These are phyloP conservation scores for Amniculicola lignicola DNA, from an alignment of 495 filamentous ascomycete species.

Conservation along the genomic window DNA sequence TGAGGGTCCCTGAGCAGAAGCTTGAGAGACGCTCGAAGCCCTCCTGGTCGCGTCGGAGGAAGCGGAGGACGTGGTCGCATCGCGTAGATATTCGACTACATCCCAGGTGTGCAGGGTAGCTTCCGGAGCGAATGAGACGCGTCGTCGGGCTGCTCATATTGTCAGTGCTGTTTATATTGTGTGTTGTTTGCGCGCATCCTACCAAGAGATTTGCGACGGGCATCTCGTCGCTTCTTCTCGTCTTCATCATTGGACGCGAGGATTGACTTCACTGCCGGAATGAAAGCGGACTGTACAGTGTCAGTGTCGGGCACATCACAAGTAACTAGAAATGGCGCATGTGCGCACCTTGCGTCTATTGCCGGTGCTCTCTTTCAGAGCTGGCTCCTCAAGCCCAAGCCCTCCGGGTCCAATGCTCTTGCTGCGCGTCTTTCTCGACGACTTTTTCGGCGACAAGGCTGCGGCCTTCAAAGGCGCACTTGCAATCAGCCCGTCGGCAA, in stretches of 20 bases:
- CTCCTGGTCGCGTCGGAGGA: constrained; percentile 67
- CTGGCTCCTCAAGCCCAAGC: constrained; percentile 52
- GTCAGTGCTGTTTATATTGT: not conserved
- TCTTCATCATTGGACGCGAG: constrained; percentile 66
- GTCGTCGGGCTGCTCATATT: constrained; percentile 55
- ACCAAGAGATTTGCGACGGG: constrained; percentile 83
- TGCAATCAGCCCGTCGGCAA: constrained; percentile 30
- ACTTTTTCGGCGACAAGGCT: constrained; percentile 34
- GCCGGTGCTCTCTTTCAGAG: constrained; percentile 68
- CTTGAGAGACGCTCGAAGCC: constrained; percentile 56
- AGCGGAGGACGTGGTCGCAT: constrained; percentile 80
- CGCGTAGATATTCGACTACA: constrained; percentile 83
- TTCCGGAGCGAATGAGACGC: constrained; percentile 96
- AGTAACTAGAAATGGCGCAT: not conserved
- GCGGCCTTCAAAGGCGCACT: constrained; percentile 20
- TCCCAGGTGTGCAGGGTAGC: constrained; percentile 98
- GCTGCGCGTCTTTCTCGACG: constrained; percentile 75
- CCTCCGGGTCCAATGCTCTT: constrained; percentile 94
- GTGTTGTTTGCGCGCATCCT: constrained; percentile 4
- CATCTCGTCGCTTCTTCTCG: constrained; percentile 73
- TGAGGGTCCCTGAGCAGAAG: constrained; percentile 43
- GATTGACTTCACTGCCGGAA: constrained; percentile 69
- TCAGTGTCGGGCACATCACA: constrained; percentile 16
- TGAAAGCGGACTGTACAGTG: constrained; percentile 50
- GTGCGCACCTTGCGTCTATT: constrained; percentile 72